Evolutionary conservation across 139 green algal species (phyloP), one percentile per base, ranked within the genome.

Genomic region (Ettlia oleoabundans): DNA sequence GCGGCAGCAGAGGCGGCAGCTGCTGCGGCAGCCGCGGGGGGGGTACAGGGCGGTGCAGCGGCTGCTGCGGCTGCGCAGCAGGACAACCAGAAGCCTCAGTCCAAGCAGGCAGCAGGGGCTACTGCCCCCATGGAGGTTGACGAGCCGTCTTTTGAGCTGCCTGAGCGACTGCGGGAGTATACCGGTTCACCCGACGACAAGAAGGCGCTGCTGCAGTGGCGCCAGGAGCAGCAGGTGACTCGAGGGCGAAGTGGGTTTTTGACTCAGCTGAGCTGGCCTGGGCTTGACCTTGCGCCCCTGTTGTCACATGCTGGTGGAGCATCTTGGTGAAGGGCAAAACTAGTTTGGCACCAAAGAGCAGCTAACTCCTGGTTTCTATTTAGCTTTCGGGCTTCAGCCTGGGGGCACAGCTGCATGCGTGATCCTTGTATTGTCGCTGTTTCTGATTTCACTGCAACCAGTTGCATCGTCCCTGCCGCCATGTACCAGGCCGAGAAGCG

Each of bases 211-310:
- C 55, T 90, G 55, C 58, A 53, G 40, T 93, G 88, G 72, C 47
- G 80, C n/a, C 82, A 93, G 69, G 62, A 63, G n/a, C 88, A 92
- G 58, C 80, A 86, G 73, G 83, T 85, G n/a, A n/a, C n/a, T n/a
- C n/a, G n/a, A n/a, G n/a, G n/a, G n/a, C n/a, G n/a, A n/a, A n/a
- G n/a, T n/a, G n/a, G n/a, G n/a, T n/a, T n/a, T n/a, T n/a, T n/a
- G n/a, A n/a, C n/a, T n/a, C n/a, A n/a, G n/a, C n/a, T n/a, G n/a
- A n/a, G n/a, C n/a, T n/a, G n/a, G n/a, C n/a, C n/a, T n/a, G n/a
- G n/a, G n/a, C n/a, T n/a, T n/a, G n/a, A n/a, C n/a, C n/a, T n/a
- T n/a, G n/a, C n/a, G n/a, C n/a, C n/a, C n/a, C n/a, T n/a, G n/a
- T n/a, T n/a, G n/a, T n/a, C n/a, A n/a, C n/a, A n/a, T n/a, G n/a